phyloP scores from a whole-genome alignment of 148 eudicot species.

The Silene uniflora region DNA sequence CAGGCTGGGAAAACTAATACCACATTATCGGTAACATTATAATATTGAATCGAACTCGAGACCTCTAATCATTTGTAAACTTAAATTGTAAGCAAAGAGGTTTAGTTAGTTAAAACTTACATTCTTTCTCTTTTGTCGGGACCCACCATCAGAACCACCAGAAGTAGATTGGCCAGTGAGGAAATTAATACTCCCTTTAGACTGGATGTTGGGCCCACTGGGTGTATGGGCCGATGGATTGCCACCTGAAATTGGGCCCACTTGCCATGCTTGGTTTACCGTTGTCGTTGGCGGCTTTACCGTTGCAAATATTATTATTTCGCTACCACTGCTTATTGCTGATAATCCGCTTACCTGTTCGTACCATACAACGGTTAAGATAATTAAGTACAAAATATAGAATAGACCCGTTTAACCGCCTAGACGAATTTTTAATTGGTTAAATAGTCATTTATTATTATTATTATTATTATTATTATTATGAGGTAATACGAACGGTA shows the following conservation, averaged over 20 bases:
- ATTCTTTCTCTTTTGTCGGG: conserved; percentile 26
- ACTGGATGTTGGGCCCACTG: conserved; percentile 20
- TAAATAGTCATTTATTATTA: no score
- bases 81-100: background rate
- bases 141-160: conserved; percentile 6
- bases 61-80: no score
- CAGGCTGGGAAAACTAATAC: no score
- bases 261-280: conserved; percentile 76
- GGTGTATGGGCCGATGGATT: conserved; percentile 21
- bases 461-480: no score
- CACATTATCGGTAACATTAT: no score
- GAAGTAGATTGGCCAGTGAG: conserved; percentile 29
- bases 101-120: conserved; percentile 21
- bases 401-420: no score
- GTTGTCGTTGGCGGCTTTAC: conserved; percentile 47
- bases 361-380: background rate
- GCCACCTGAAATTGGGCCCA: conserved; percentile 41
- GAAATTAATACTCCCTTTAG: conserved; percentile 49
- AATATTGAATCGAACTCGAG: no score
- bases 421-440: background rate
- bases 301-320: conserved; percentile 69
- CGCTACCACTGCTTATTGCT: conserved; percentile 28
- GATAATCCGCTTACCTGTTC: conserved; percentile 31
- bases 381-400: no score
- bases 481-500: no score